A percentile compares a stretch with the other conserved stretches of the same genome.
These are phyloP conservation scores for Alternaria dauci DNA, from an alignment of 2,329 filamentous ascomycete genomes.

Conservation along the genomic window DNA sequence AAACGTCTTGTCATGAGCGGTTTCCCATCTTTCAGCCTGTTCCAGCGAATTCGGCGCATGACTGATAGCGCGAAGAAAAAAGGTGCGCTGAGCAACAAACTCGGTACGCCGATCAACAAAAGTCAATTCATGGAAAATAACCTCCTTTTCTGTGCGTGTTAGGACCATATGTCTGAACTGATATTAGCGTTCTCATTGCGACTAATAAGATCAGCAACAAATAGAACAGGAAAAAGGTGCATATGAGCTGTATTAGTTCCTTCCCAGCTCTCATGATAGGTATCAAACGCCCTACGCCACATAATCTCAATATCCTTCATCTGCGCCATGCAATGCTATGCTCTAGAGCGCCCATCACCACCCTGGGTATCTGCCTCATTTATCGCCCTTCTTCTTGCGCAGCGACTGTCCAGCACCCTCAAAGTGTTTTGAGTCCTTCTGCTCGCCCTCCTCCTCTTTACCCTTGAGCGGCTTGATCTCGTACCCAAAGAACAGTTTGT, in stretches of 20 bases:
- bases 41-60: too few relatives aligned
- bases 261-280: slow-evolving; percentile 11
- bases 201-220: background rate
- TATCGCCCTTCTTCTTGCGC: slow-evolving; percentile 72
- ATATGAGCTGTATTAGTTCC: background rate
- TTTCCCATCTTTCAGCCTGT: too few relatives aligned
- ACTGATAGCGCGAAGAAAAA: too few relatives aligned
- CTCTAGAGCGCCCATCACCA: background rate
- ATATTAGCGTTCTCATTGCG: background rate
- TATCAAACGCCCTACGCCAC: slow-evolving; percentile 33
- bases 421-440: slow-evolving; percentile 72
- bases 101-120: background rate
- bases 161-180: background rate
- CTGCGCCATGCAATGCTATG: slow-evolving; percentile 40
- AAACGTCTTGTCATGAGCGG: too few relatives aligned
- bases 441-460: slow-evolving; percentile 68
- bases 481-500: slow-evolving; percentile 97
- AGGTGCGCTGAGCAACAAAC: background rate
- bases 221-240: background rate
- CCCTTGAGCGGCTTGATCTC: slow-evolving; percentile 89
- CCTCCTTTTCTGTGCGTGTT: too few relatives aligned
- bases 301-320: slow-evolving; percentile 9
- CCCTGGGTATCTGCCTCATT: slow-evolving; percentile 26
- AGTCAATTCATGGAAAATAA: background rate
- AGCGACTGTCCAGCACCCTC: slow-evolving; percentile 86